Percentiles rank a stretch among this genome's conserved stretches.
Conservation (phyloP, 768 basidiomycete genomes). For the Cytidiella melzeri region DNA sequence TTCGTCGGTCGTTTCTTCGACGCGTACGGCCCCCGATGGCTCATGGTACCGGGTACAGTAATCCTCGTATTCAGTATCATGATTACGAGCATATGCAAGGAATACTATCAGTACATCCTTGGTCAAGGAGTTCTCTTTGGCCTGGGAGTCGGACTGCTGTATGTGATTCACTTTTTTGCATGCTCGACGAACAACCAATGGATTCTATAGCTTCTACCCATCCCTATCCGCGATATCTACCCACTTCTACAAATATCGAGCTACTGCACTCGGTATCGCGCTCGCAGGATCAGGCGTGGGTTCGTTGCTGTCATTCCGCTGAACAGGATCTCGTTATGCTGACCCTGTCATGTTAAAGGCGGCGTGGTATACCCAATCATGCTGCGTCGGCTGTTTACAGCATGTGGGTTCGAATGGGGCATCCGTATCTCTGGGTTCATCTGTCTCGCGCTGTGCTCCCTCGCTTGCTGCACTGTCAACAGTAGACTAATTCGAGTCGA, state of each 20-base stretch:
- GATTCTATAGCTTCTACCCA: constrained; percentile 56
- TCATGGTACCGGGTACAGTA: constrained; percentile 48
- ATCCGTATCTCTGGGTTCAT: constrained; percentile 52
- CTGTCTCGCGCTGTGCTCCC: constrained; percentile 39
- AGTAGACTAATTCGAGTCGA: constrained; percentile 23
- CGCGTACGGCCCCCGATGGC: constrained; percentile 46
- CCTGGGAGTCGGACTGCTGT: constrained; percentile 60
- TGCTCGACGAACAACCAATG: too few species aligned
- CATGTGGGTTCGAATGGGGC: constrained; percentile 57
- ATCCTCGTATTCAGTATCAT: constrained; percentile 47
- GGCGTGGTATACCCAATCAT: constrained; percentile 66
- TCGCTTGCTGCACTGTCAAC: constrained; percentile 40
- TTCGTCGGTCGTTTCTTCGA: constrained; percentile 58
- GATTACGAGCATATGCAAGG: constrained; percentile 50
- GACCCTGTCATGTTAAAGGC: constrained; percentile 31
- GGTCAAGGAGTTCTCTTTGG: constrained; percentile 63
- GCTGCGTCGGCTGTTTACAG: constrained; percentile 50
- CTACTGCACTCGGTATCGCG: constrained; percentile 66
- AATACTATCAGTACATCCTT: constrained; percentile 57
- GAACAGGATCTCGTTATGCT: too few species aligned
- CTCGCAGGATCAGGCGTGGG: constrained; percentile 64
- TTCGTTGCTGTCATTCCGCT: constrained; percentile 19
- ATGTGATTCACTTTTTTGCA: constrained; percentile 29
- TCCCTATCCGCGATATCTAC: constrained; percentile 61
- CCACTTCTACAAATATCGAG: constrained; percentile 57